Base-by-base conservation (phyloP, 345 rosid species). In the Hypericum androsaemum region DNA sequence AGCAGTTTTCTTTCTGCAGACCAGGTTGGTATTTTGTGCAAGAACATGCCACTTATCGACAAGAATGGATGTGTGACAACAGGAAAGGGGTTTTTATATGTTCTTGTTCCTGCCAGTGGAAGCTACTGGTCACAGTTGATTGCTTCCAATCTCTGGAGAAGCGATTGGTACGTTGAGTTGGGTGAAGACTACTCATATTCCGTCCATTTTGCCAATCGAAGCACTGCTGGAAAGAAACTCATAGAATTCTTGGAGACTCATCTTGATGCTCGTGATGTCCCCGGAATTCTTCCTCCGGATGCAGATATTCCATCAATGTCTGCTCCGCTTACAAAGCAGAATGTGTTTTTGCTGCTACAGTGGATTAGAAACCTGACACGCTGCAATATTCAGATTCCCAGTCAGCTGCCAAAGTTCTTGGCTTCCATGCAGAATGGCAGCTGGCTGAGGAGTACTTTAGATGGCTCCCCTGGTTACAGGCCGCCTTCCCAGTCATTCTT, bases 401-500 rank as follows among this genome's bases (percentile, higher is more conserved):
- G n/a, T n/a, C n/a, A n/a, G n/a, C n/a, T n/a, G n/a, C 9, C 44
- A 17, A 71, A 40, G 64, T 83, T 86, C 63, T 12, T 79, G 64
- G 38, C 60, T 2, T 67, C 82, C 60, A 68, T 83, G 47, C 76
- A 40, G 67, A 36, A 56, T 9, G 88, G 89, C 7, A 57, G 69
- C 60, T 86, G 92, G 95, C 59, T 86, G 57, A 81, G 53, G 73
- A 64, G 73, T 39, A 76, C 70, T 5, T 53, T 69, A 57, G 72
- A 70, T 64, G 86, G 76, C 7, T 54, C 16, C 53, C 47, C 75
- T 62, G 65, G 68, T 50, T 74, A 63, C 61, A 68, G 66, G 11
- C 71, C 83, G 8, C 96, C 96, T 7, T 71, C 74, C 11, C 65
- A 87, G 61, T 78, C 89, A 0, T 84, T 87, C 57, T 67, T 74